Base-by-base conservation (phyloP, 2,329 filamentous ascomycete genomes). In the Acrodontium crateriforme region DNA sequence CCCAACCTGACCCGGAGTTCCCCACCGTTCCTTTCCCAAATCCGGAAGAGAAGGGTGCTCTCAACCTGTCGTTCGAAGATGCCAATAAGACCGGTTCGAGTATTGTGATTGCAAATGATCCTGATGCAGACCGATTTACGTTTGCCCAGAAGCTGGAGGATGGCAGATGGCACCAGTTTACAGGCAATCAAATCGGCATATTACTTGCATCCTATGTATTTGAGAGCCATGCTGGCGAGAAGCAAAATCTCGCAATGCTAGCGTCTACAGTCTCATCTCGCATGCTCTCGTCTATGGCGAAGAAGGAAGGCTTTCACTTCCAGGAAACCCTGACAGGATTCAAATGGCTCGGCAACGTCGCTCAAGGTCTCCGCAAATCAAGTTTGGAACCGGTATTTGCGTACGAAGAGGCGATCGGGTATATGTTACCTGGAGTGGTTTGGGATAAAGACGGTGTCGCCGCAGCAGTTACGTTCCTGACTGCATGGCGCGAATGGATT, bases 331-430 rank as follows among this genome's bases (percentile, higher is more conserved):
- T 77, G 16, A 77, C 72, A 0, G 72, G 72, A 2, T 77, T 77
- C 55, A 77, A 77, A 47, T 77, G 72, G 72, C 63, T 77, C 36
- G 72, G 70, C 2, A 75, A 74, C 36, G 58, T 66, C 24, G 67
- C 69, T 2, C 60, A 63, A 11, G 53, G 63, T n/a, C 56, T 74
- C 2, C 54, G 62, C 30, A 41, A 46, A 3, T 42, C 54, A 30
- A 67, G 65, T 14, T 67, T 65, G 38, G 53, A 61, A 13, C 61
- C 67, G 1, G 54, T 61, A 0, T 75, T 66, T 41, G 71, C 70
- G 2, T 77, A 70, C 38, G 72, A 77, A 49, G 72, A 77, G 50
- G 72, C 72, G 6, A 62, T 77, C 13, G 72, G 72, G 1, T 77
- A 74, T 47, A 76, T 76, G 72, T 71, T 76, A 30, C 61, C 71